Evolutionary conservation across 768 basidiomycete species (phyloP), one percentile per base, ranked within the genome.

Genomic region (Suillus cothurnatus): DNA sequence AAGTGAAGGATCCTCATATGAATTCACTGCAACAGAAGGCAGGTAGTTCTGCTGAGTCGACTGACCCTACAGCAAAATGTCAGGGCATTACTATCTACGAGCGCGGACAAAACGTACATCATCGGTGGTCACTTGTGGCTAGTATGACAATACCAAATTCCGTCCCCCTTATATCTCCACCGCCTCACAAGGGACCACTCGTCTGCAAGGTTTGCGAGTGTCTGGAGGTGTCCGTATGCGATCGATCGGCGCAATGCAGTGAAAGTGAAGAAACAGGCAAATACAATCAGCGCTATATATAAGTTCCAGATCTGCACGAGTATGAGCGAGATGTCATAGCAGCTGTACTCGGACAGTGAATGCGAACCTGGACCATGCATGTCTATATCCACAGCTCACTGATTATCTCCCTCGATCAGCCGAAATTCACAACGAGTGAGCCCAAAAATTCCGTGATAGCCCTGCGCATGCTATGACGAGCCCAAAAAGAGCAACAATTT

Each of bases 171-270:
- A n/a, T n/a, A n/a, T n/a, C n/a, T n/a, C n/a, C n/a, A n/a, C n/a
- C n/a, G n/a, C n/a, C n/a, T n/a, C n/a, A n/a, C n/a, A n/a, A n/a
- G n/a, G n/a, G n/a, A n/a, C n/a, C n/a, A n/a, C n/a, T 38, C 36
- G 63, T 78, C 78, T 39, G 75, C 68, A 64, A 78, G 63, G 59
- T 78, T 76, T 2, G 71, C 73, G 15, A 79, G 70, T 15, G 74
- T 78, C 47, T 77, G 73, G 4, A 79, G 64, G 28, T 77, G 76
- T 1, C 77, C 76, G 43, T 78, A 79, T n/a, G 73, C 68, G 4
- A 71, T 71, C 0, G 74, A 72, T 34, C 34, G 67, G 50, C 39
- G 31, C 26, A 70, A 49, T 11, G 66, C 71, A 31, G 72, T 39
- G 9, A 47, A 45, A 0, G 68, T 67, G 34, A 76, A 52, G 15